Conservation (phyloP, 2,329 filamentous ascomycete genomes). For the Cytospora piceae region DNA sequence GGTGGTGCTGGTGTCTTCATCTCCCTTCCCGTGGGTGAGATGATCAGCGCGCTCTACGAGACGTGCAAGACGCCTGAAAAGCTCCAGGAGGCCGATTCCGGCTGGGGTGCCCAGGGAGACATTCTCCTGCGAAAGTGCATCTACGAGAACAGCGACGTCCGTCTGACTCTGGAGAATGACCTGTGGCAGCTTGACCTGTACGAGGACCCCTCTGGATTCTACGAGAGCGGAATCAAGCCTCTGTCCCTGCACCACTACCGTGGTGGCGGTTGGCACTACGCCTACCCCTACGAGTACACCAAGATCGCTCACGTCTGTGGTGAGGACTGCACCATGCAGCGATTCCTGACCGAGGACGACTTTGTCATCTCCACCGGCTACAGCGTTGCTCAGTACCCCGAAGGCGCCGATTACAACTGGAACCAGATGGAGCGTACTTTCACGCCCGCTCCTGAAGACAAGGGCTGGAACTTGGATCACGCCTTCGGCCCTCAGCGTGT, state of each 20-base stretch:
- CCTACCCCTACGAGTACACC: slow-evolving; percentile 58
- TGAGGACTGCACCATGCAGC: slow-evolving; percentile 61
- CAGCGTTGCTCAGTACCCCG: slow-evolving; percentile 61
- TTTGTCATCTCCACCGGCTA: slow-evolving; percentile 63
- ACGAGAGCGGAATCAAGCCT: slow-evolving; percentile 63
- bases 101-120: slow-evolving; percentile 64
- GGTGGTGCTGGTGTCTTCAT: slow-evolving; percentile 67
- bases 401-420: slow-evolving; percentile 48
- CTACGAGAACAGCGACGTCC: slow-evolving; percentile 63
- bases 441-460: slow-evolving; percentile 36
- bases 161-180: slow-evolving; percentile 59
- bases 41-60: slow-evolving; percentile 38
- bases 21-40: slow-evolving; percentile 49
- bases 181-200: slow-evolving; percentile 65
- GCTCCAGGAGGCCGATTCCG: slow-evolving; percentile 58
- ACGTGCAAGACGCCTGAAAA: slow-evolving; percentile 51
- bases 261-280: slow-evolving; percentile 60
- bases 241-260: slow-evolving; percentile 68
- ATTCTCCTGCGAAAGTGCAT: slow-evolving; percentile 66
- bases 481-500: slow-evolving; percentile 38
- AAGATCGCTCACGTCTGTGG: slow-evolving; percentile 63
- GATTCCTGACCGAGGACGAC: slow-evolving; percentile 58
- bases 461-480: slow-evolving; percentile 41
- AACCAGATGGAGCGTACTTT: slow-evolving; percentile 41
- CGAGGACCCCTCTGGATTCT: slow-evolving; percentile 65